Evolutionary conservation across 345 rosid species (phyloP).

Genomic region (Ceriops zippeliana): DNA sequence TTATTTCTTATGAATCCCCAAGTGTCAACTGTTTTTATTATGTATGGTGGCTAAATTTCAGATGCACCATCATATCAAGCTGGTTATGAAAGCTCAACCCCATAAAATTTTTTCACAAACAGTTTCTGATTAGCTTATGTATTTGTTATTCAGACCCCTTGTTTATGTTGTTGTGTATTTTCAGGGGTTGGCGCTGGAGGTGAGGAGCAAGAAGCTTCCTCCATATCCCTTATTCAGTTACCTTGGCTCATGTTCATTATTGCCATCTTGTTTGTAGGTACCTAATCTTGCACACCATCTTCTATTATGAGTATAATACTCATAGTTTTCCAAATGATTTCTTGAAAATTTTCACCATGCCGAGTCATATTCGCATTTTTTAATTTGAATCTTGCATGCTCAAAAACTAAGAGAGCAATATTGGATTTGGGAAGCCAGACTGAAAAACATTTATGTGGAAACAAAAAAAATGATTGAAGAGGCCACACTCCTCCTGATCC

Average conservation of each 20-base stretch:
- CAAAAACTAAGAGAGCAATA: neutral
- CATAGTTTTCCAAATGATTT: neutral
- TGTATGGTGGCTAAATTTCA: no score
- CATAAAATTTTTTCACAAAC: no score
- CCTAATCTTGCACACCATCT: constrained; percentile 47
- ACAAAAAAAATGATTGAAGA: neutral
- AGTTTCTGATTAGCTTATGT: neutral
- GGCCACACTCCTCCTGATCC: no score
- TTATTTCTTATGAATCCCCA: neutral
- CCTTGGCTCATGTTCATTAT: constrained; percentile 72
- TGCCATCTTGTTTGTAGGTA: constrained; percentile 97
- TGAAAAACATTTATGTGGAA: neutral
- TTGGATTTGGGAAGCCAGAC: neutral
- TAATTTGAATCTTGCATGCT: neutral
- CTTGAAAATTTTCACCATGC: neutral
- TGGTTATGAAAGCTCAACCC: no score
- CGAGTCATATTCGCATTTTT: neutral
- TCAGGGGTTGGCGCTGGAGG: constrained; percentile 98
- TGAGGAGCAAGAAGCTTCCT: constrained; percentile 72
- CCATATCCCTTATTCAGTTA: constrained; percentile 71
- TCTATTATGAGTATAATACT: neutral
- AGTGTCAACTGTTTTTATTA: no score
- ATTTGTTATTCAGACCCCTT: neutral
- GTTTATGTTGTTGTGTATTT: constrained; percentile 12
- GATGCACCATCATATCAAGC: no score